Percentiles rank a stretch among this genome's conserved stretches.
Evolutionary conservation across 116 monocot genomes (phyloP).

Genomic region (Posidonia oceanica): DNA sequence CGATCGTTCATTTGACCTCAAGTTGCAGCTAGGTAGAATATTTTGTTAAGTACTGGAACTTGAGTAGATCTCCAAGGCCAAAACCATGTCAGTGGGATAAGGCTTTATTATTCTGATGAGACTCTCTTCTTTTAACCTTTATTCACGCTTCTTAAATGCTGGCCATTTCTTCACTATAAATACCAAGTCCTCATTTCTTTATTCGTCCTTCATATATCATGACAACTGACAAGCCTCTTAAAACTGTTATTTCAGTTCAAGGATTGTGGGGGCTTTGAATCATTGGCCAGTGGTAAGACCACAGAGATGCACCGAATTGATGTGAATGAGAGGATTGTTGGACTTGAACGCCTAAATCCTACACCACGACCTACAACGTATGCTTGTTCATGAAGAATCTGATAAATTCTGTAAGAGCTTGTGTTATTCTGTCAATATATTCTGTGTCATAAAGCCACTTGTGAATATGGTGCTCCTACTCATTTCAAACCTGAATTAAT

Average conservation of each 20-base stretch:
- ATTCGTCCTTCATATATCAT: neutral
- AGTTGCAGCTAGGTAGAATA: too few relatives aligned
- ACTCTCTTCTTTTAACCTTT: neutral
- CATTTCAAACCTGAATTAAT: too few relatives aligned
- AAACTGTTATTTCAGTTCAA: constrained; percentile 59
- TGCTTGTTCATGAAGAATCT: constrained; percentile 14
- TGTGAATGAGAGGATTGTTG: constrained; percentile 89
- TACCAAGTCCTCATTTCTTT: neutral
- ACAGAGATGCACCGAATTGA: constrained; percentile 90
- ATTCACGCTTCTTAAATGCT: neutral
- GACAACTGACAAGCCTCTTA: neutral
- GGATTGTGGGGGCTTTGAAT: constrained; percentile 89
- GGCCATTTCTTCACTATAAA: neutral
- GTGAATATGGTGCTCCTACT: neutral
- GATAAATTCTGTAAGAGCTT: neutral
- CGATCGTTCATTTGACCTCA: too few relatives aligned
- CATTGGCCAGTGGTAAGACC: constrained; percentile 72
- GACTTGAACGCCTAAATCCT: constrained; percentile 95
- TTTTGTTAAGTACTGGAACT: too few relatives aligned
- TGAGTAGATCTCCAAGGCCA: too few relatives aligned
- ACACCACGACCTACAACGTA: constrained; percentile 97
- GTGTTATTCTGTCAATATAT: neutral
- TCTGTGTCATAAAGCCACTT: neutral
- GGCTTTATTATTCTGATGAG: neutral
- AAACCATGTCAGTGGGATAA: too few relatives aligned